phyloP scores from a whole-genome alignment of 2,329 filamentous ascomycete genomes.

The Xylaria sp. region DNA sequence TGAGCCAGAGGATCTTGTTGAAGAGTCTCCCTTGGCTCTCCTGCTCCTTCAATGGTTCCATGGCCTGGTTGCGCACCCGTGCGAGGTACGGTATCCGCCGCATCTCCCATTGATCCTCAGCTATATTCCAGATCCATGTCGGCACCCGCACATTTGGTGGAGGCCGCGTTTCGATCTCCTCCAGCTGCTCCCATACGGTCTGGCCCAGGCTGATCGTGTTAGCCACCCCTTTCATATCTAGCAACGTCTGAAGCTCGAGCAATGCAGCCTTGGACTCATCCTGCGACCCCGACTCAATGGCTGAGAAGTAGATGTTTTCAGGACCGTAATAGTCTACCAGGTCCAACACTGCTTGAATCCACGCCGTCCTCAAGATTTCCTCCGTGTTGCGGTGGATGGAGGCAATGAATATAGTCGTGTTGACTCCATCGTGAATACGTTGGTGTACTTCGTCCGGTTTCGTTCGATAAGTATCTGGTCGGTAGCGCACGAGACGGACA shows the following conservation, averaged over 20 bases:
- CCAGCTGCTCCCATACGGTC: conserved; percentile 63
- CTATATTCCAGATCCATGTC: conserved; percentile 71
- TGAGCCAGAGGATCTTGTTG: conserved; percentile 69
- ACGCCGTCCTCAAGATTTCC: conserved; percentile 66
- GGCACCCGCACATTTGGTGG: conserved; percentile 53
- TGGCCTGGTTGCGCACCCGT: conserved; percentile 69
- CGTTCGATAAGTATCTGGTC: conserved; percentile 49
- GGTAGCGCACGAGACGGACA: conserved; percentile 47
- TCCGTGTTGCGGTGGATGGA: conserved; percentile 76
- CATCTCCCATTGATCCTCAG: conserved; percentile 63
- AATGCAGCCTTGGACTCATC: conserved; percentile 74
- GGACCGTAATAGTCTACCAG: conserved; percentile 67
- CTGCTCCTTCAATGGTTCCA: conserved; percentile 67
- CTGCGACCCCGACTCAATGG: conserved; percentile 75
- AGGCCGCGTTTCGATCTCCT: conserved; percentile 61
- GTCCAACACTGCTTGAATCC: conserved; percentile 68
- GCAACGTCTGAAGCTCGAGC: conserved; percentile 63
- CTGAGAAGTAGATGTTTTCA: conserved; percentile 72
- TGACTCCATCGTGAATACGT: conserved; percentile 36
- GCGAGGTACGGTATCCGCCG: conserved; percentile 77
- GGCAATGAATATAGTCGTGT: conserved; percentile 69
- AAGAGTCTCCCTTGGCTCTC: conserved; percentile 61
- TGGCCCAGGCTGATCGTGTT: conserved; percentile 69
- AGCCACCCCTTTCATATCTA: conserved; percentile 62
- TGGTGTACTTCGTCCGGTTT: conserved; percentile 39